Conservation (phyloP, 148 eudicot species). For the Persicaria tinctoria region DNA sequence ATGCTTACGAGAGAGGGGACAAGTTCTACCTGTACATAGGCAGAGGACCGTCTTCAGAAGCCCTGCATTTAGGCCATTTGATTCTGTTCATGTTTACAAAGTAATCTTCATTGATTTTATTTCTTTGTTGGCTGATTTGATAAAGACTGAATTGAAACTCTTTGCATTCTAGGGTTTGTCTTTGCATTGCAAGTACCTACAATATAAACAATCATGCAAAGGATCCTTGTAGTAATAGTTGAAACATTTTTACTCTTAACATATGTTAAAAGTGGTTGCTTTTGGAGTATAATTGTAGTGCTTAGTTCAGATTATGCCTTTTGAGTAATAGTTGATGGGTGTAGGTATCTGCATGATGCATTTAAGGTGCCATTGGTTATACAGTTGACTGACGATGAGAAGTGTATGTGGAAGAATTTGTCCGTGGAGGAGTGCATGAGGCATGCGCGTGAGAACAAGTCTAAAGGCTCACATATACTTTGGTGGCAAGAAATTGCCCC, state of each 20-base stretch:
- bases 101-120: slow-evolving; percentile 26
- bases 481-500: slow-evolving; percentile 66
- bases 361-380: slow-evolving; percentile 91
- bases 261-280: not conserved
- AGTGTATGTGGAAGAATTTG: slow-evolving; percentile 92
- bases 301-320: not conserved
- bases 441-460: slow-evolving; percentile 51
- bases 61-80: slow-evolving; percentile 92
- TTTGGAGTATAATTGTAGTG: not conserved
- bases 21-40: slow-evolving; percentile 91
- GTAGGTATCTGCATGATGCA: slow-evolving; percentile 94
- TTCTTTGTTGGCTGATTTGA: not conserved
- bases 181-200: not conserved
- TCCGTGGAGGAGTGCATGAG: slow-evolving; percentile 86
- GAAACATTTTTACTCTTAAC: not conserved
- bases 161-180: not conserved
- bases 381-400: slow-evolving; percentile 93
- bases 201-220: not conserved
- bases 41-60: slow-evolving; percentile 92
- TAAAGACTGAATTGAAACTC: not conserved
- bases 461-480: slow-evolving; percentile 44
- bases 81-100: slow-evolving; percentile 96
- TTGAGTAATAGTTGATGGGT: slow-evolving; percentile 25
- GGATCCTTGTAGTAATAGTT: not conserved
- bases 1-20: slow-evolving; percentile 78